These are phyloP conservation scores for Ustilago hordei DNA, from an alignment of 1,284 basidiomycete species.

Conservation along the genomic window DNA sequence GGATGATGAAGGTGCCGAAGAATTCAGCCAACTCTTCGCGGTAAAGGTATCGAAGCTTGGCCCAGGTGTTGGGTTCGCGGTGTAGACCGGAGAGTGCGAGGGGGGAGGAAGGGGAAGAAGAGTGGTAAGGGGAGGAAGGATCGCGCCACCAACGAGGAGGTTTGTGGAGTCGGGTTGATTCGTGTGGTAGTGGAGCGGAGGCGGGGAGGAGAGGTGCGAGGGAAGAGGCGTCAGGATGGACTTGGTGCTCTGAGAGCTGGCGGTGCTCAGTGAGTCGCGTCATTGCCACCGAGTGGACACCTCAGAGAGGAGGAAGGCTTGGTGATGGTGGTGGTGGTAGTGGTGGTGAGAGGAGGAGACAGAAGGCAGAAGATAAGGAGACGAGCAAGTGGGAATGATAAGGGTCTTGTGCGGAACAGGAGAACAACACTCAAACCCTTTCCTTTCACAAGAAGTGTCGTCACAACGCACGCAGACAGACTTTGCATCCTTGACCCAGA, in stretches of 20 bases:
- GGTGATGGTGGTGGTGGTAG: neutral
- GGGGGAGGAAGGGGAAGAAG: neutral
- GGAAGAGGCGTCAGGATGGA: constrained; percentile 33
- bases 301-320: neutral
- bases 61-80: constrained; percentile 40
- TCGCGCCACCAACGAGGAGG: constrained; percentile 34
- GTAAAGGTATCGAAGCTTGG: constrained; percentile 44
- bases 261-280: constrained; percentile 12
- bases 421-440: constrained; percentile 19
- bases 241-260: constrained; percentile 25
- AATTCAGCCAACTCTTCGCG: constrained; percentile 59
- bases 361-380: constrained; percentile 7
- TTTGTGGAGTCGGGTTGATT: constrained; percentile 47
- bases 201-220: constrained; percentile 32
- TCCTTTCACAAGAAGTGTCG: constrained; percentile 9
- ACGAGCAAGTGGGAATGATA: too few relatives aligned
- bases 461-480: constrained; percentile 6
- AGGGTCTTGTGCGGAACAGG: neutral
- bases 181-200: constrained; percentile 32
- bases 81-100: neutral
- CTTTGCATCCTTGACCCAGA: neutral
- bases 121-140: constrained; percentile 2
- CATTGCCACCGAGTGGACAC: constrained; percentile 3
- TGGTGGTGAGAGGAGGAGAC: neutral
- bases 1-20: constrained; percentile 59